Conservation (phyloP, 352 stramenopile genomes). For the Phytophthora colocasiae region DNA sequence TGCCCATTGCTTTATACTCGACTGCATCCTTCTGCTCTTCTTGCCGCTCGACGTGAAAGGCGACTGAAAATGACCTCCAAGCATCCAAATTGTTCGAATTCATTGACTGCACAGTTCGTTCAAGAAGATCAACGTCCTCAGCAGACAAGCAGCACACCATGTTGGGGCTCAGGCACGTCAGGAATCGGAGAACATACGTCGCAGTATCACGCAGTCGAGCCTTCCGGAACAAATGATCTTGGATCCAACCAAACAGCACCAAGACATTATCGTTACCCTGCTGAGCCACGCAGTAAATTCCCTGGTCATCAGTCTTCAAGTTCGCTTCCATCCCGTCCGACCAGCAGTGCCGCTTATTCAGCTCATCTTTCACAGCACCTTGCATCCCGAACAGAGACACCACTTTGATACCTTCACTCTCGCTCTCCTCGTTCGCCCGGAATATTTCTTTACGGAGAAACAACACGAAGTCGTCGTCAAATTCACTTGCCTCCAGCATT, state of each 20-base stretch:
- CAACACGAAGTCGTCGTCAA: slow-evolving; percentile 70
- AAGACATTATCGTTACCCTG: slow-evolving; percentile 24
- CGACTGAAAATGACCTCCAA: slow-evolving; percentile 48
- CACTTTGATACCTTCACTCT: slow-evolving; percentile 37
- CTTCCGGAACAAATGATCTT: slow-evolving; percentile 51
- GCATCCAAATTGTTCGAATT: slow-evolving; percentile 39
- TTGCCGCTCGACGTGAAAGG: slow-evolving; percentile 61
- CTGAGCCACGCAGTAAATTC: slow-evolving; percentile 58
- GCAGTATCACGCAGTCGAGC: slow-evolving; percentile 59
- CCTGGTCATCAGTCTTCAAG: slow-evolving; percentile 50
- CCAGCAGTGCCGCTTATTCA: slow-evolving; percentile 51
- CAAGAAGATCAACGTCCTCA: slow-evolving; percentile 40
- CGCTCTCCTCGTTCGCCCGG: slow-evolving; percentile 10
- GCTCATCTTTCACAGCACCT: slow-evolving; percentile 48
- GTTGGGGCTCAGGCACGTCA: slow-evolving; percentile 56
- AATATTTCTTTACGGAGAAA: slow-evolving; percentile 69
- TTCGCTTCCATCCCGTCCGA: slow-evolving; percentile 47
- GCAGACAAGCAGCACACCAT: slow-evolving; percentile 61
- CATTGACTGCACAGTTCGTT: slow-evolving; percentile 31
- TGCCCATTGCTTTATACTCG: slow-evolving; percentile 9
- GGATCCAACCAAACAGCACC: slow-evolving; percentile 71
- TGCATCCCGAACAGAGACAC: slow-evolving; percentile 72
- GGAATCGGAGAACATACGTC: slow-evolving; percentile 76
- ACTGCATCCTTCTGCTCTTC: slow-evolving; percentile 62
- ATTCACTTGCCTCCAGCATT: slow-evolving; percentile 58